Base-by-base conservation (phyloP, 2,329 filamentous ascomycete species). In the Cryphonectria carpinicola region DNA sequence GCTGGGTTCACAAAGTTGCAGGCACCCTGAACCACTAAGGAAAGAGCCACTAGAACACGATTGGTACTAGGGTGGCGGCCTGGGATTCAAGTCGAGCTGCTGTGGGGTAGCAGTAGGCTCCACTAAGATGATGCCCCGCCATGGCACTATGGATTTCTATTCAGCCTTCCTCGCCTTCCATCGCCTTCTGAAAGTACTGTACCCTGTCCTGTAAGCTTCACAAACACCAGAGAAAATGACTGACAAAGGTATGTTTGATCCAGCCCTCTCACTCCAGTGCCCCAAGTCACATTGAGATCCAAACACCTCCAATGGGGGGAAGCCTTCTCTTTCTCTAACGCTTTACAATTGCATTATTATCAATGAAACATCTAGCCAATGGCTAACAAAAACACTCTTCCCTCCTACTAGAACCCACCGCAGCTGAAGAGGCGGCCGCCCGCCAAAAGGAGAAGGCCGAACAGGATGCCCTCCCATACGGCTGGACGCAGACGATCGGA, bases 401-500 rank as follows among this genome's bases (percentile, higher is more conserved):
- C 74, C 74, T 70, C 56, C 49, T 32, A 1, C n/a, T 76, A 86
- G 88, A 90, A 77, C 83, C 80, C 69, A 85, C 84, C 32, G 82
- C 86, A 71, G 88, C 87, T 73, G 85, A 89, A 74, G 83, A 86
- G 75, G 89, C 86, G 14, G 88, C 88, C 28, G 85, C 87, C 70
- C 85, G 84, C 74, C 91, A 89, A 73, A 90, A 91, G 80, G 94
- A 99, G 84, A 86, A 88, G 70, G 92, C 91, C 76, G 96, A 99
- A 84, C 96, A 99, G 85, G 92, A 90, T 58, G 89, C 91, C 35
- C 90, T 99, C 58, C 96, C 96, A 0, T 99, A 99, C 90, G 96
- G 97, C 84, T 99, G 96, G 96, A 92, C 88, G 14, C 96, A 99
- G 84, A 95, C 92, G 35, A 97, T 99, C 80, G 87, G 87, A 76